Evolutionary conservation across 2,329 filamentous ascomycete genomes (phyloP), one percentile per base, ranked within the genome.

Genomic region (Fusarium coicis): DNA sequence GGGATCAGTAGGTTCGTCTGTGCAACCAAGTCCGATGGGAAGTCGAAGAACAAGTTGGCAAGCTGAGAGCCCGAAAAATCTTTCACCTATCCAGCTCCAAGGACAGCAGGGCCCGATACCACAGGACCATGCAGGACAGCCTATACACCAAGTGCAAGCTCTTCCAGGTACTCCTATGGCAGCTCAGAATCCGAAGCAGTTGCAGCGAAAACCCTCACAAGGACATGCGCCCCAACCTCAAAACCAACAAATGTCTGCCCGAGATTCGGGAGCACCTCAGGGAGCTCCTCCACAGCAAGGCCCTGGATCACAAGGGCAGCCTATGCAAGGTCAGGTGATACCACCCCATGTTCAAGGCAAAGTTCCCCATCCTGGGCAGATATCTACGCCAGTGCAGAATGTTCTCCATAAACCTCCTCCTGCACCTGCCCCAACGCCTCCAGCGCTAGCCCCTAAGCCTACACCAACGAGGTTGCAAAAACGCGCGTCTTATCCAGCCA

Each of bases 1-100:
- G 9, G 71, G 58, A 9, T 78, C 76, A 1, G 7, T 72, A 18
- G 66, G 50, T 28, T 76, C 60, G 9, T 73, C 74, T 9, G 28
- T 58, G 6, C 74, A 74, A 47, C 68, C 62, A n/a, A 74, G 74
- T 9, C 74, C 75, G 1, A 66, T 63, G 34, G 63, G 66, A 16
- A 76, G 74, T 56, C 66, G 75, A 47, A 63, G 76, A 40, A 52
- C 76, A 18, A 78, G 76, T 18, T 67, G 71, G n/a, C 74, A 78
- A 57, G 60, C 43, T 18, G 70, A 72, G 16, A 70, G 65, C 30
- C 72, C 63, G 14, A 65, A 53, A 18, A 37, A 50, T 26, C 42
- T 23, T 19, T 55, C 71, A 16, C 67, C 74, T 19, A 46, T 47
- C 11, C 75, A 77, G 2, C 34, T 63, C 16, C 72, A 73, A 18